Percentiles rank a stretch among this genome's conserved stretches.
These are phyloP conservation scores for Marasmius tenuissimus DNA, from an alignment of 1,284 basidiomycete genomes.

Conservation along the genomic window DNA sequence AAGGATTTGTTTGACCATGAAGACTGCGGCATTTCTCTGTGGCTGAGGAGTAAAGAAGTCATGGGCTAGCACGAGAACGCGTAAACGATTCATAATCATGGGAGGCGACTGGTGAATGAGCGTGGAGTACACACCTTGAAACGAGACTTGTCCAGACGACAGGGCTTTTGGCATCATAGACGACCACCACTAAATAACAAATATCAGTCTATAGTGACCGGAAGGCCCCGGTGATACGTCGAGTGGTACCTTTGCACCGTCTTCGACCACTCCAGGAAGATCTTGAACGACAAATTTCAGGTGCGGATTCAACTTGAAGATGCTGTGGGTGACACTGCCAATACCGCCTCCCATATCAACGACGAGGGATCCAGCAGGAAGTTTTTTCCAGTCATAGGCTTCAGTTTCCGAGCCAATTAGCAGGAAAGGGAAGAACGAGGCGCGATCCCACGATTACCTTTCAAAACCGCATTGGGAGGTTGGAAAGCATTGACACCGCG, in stretches of 20 bases:
- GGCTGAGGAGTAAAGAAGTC: conserved; percentile 30
- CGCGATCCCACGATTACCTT: conserved; percentile 20
- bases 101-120: too few relatives aligned
- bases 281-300: conserved; percentile 40
- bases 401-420: too few relatives aligned
- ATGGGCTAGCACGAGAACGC: conserved; percentile 22
- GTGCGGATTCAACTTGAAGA: conserved; percentile 26
- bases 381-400: conserved; percentile 35
- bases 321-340: conserved; percentile 29
- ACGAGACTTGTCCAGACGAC: conserved; percentile 21
- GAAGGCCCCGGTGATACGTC: neutral
- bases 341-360: conserved; percentile 46
- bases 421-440: neutral
- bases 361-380: conserved; percentile 29
- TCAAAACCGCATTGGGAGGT: conserved; percentile 26
- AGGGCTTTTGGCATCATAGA: conserved; percentile 26
- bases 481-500: conserved; percentile 25
- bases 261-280: conserved; percentile 25
- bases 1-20: conserved; percentile 15
- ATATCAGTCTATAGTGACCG: neutral
- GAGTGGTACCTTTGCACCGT: conserved; percentile 27
- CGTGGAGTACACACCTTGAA: conserved; percentile 22
- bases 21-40: conserved; percentile 7
- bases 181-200: conserved; percentile 27
- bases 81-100: neutral